Evolutionary conservation across 768 basidiomycete species (phyloP), one percentile per base, ranked within the genome.

Genomic region (Russula emetica): DNA sequence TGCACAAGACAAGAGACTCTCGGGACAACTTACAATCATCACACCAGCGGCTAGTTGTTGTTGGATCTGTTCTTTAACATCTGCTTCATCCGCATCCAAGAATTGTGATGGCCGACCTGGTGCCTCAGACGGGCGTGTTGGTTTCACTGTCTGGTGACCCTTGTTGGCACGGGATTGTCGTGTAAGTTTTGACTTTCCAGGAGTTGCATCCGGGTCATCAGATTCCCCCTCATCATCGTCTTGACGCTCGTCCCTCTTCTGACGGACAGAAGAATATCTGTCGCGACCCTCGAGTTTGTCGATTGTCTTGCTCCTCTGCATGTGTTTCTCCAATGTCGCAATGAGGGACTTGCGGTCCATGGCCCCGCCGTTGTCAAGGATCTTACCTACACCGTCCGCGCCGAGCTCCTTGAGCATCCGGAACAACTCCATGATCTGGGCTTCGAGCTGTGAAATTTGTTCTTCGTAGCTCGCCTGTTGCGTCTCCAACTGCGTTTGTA

Each of bases 381-480:
- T 84, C 65, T 81, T 83, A 61, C 91, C 88, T 42, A 92, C 82
- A 16, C 88, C 87, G 61, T 82, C 63, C 22, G 26, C 85, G 18
- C 88, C 86, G 40, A 89, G 82, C 70, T 96, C 91, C 72, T 86
- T 90, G 59, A 98, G 79, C 93, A 97, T 96, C 69, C 88, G 82
- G 78, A 95, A 98, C 20, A 98, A 75, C 72, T 97, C 94, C 81
- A 90, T 84, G 65, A 96, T 95, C 78, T 97, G 92, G 14, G 87
- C 82, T 71, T 97, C 94, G 16, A 96, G 85, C 73, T 96, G 91
- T 4, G 84, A 80, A 61, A 98, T 92, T 69, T 85, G 85, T 62
- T 93, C 90, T 71, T 95, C 90, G 71, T 94, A 94, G 16, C 83
- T 85, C 18, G 77, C 73, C 72, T 87, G 90, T 76, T 94, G 90